Evolutionary conservation across 1,284 basidiomycete species (phyloP).

Genomic region (Trametes versicolor): DNA sequence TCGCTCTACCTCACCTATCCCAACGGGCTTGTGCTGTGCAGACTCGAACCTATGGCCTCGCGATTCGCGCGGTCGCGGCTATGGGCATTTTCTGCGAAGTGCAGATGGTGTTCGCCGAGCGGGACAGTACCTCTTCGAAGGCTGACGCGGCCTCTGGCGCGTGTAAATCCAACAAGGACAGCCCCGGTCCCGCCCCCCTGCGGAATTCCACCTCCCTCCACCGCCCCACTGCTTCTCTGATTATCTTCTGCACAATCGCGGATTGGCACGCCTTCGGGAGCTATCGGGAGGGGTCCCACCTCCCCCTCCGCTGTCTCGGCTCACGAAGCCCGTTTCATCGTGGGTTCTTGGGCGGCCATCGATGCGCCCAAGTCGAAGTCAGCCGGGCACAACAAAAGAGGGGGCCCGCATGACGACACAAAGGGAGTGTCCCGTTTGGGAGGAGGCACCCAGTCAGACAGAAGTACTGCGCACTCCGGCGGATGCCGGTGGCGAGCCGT

Average conservation of each 20-base stretch:
- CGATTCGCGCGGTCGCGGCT: no score
- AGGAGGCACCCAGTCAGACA: neutral
- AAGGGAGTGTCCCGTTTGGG: neutral
- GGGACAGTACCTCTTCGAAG: no score
- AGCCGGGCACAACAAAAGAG: slow-evolving; percentile 14
- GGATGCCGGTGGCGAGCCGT: slow-evolving; percentile 9
- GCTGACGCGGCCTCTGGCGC: no score
- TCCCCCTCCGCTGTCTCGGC: neutral
- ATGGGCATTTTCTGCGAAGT: no score
- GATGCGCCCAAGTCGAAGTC: slow-evolving; percentile 22
- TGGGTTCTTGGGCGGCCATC: slow-evolving; percentile 17
- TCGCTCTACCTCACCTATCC: no score
- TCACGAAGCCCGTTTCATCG: neutral
- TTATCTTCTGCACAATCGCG: slow-evolving; percentile 11
- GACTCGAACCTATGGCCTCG: no score
- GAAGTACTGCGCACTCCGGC: neutral
- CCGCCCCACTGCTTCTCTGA: slow-evolving; percentile 17
- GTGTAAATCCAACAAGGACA: no score
- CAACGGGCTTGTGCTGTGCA: no score
- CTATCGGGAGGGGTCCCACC: neutral
- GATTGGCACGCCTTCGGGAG: neutral
- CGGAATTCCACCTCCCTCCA: neutral
- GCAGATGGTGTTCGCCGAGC: no score
- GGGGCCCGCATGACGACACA: slow-evolving; percentile 3
- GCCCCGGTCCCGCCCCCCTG: no score